Evolutionary conservation across 352 stramenopile genomes (phyloP).

Genomic region (Pythium phragmitis): DNA sequence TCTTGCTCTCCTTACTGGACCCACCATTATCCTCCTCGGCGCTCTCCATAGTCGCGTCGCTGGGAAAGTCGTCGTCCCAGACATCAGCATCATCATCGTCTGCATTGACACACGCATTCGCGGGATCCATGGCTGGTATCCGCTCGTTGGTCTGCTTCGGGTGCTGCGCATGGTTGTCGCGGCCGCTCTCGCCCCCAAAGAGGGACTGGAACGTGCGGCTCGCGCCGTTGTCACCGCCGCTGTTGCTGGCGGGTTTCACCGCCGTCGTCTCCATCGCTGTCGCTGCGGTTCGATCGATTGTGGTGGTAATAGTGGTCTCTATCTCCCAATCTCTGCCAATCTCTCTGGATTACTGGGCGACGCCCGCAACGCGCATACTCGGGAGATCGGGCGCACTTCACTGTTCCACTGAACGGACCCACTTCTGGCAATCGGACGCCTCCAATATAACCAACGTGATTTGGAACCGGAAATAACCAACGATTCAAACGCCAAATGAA

Average conservation of each 20-base stretch:
- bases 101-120: not conserved
- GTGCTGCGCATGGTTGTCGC: constrained; percentile 6
- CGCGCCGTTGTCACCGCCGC: constrained; percentile 36
- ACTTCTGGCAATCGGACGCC: constrained; percentile 24
- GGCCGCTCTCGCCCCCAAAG: constrained; percentile 34
- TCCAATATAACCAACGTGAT: constrained; percentile 17
- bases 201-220: constrained; percentile 76
- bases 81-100: constrained; percentile 35
- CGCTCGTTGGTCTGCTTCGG: constrained; percentile 29
- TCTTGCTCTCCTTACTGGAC: not conserved
- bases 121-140: not conserved
- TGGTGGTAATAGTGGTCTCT: not conserved
- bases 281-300: not conserved
- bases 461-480: constrained; percentile 12
- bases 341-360: constrained; percentile 7
- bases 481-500: constrained; percentile 31
- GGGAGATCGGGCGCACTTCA: constrained; percentile 16
- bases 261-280: not conserved
- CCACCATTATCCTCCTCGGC: constrained; percentile 15
- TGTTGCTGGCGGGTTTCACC: not conserved
- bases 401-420: constrained; percentile 21
- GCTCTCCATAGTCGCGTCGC: constrained; percentile 15
- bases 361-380: constrained; percentile 22
- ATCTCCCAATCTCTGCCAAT: not conserved
- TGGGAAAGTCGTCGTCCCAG: constrained; percentile 49